phyloP scores from a whole-genome alignment of 2,329 filamentous ascomycete species.

The Dactylella cylindrospora region DNA sequence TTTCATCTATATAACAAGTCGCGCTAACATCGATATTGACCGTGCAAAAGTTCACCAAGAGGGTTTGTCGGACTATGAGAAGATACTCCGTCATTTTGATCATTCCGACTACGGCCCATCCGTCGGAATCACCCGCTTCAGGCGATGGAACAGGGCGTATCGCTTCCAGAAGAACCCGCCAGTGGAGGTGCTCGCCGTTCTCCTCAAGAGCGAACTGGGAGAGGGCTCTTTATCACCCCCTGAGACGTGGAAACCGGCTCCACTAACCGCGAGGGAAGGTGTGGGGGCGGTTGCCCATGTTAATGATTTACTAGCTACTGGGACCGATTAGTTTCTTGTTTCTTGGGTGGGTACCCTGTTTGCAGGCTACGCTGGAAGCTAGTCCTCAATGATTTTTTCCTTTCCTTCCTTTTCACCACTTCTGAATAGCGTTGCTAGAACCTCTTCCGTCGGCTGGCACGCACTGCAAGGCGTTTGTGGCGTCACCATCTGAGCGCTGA shows the following conservation, averaged over 20 bases:
- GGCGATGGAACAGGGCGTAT: constrained; percentile 85
- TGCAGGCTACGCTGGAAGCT: not conserved
- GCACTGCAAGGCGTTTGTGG: too few species aligned
- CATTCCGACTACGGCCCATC: constrained; percentile 91
- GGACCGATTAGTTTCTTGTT: constrained; percentile 10
- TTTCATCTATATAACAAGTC: not conserved
- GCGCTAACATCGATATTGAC: not conserved
- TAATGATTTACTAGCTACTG: constrained; percentile 19
- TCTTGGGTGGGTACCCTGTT: not conserved
- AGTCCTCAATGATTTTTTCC: not conserved
- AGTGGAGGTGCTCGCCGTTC: constrained; percentile 82
- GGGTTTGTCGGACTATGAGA: constrained; percentile 72
- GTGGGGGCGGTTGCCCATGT: constrained; percentile 22
- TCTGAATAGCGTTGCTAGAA: too few species aligned
- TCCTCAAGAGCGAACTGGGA: constrained; percentile 66
- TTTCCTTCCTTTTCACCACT: too few species aligned
- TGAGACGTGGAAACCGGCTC: constrained; percentile 17
- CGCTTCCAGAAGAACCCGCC: constrained; percentile 81
- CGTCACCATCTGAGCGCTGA: too few species aligned
- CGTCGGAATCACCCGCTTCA: constrained; percentile 76
- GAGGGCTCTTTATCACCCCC: constrained; percentile 4
- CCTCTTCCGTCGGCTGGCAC: too few species aligned
- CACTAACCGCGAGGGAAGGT: constrained; percentile 5
- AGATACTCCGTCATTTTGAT: constrained; percentile 88
- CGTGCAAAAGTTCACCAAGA: constrained; percentile 68